Conservation (phyloP, 2,329 filamentous ascomycete species). For the Arthrobotrys entomopaga region DNA sequence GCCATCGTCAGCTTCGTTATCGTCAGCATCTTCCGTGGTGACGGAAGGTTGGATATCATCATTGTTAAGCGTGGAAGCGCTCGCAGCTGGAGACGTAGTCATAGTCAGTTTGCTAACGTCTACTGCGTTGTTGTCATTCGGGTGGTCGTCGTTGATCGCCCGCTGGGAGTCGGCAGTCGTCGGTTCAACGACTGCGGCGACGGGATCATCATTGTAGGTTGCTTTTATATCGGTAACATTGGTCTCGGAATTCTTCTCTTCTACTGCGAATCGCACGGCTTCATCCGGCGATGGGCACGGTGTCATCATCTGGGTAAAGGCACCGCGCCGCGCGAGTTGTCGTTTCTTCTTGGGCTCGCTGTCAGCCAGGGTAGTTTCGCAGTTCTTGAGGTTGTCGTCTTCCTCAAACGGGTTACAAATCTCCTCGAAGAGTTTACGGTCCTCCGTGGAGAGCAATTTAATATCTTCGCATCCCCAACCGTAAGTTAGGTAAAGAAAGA, state of each 20-base stretch:
- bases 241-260: conserved; percentile 19
- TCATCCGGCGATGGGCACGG: conserved; percentile 55
- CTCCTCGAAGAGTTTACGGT: conserved; percentile 7
- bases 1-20: conserved; percentile 10
- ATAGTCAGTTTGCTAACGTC: conserved; percentile 12
- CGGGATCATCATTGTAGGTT: not conserved
- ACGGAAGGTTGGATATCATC: conserved; percentile 12
- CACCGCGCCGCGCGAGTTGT: conserved; percentile 46
- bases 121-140: not conserved
- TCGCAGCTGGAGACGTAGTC: conserved; percentile 32
- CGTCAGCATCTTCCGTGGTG: conserved; percentile 19
- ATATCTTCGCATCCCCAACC: not conserved
- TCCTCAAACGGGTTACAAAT: conserved; percentile 14
- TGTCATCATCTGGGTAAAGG: conserved; percentile 38
- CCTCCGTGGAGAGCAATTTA: conserved; percentile 4
- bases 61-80: conserved; percentile 20
- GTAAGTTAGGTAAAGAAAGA: not conserved
- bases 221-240: conserved; percentile 5
- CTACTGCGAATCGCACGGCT: conserved; percentile 49
- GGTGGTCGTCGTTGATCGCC: conserved; percentile 17
- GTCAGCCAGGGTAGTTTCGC: conserved; percentile 42
- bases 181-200: conserved; percentile 2
- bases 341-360: conserved; percentile 27
- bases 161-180: conserved; percentile 15
- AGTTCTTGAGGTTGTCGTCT: conserved; percentile 7